phyloP scores from a whole-genome alignment of 1,284 basidiomycete species.

The Ganoderma leucocontextum region DNA sequence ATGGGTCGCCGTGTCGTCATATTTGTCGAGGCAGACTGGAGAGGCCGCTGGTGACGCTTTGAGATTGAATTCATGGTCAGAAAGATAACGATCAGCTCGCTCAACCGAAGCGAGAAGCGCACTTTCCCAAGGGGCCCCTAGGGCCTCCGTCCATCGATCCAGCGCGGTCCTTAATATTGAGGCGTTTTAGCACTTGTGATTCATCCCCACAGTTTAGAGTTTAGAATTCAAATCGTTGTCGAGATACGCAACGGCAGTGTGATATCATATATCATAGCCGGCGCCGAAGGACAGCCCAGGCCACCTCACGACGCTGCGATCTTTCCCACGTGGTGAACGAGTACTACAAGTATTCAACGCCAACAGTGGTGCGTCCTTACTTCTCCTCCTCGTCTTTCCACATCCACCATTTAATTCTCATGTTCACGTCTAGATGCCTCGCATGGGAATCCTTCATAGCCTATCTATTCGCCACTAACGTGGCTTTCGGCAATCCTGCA shows the following conservation, averaged over 20 bases:
- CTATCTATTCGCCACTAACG: not conserved
- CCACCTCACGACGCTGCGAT: not conserved
- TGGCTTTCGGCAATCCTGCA: not conserved
- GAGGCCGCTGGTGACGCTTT: not conserved
- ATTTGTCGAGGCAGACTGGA: not conserved
- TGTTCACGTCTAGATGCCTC: not conserved
- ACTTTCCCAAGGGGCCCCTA: too few species aligned
- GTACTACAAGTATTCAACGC: not conserved
- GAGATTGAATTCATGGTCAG: not conserved
- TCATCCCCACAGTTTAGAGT: not conserved
- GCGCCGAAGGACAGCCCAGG: not conserved
- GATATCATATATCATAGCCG: not conserved
- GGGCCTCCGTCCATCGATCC: too few species aligned
- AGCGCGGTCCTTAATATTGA: conserved; percentile 20
- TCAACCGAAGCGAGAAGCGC: too few species aligned
- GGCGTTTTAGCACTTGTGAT: not conserved
- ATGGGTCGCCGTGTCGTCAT: conserved; percentile 8
- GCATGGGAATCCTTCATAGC: not conserved
- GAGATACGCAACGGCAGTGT: too few species aligned
- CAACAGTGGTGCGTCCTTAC: not conserved
- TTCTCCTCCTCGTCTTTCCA: not conserved
- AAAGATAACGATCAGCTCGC: not conserved
- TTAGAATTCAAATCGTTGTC: not conserved
- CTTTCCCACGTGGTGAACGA: not conserved
- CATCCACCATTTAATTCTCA: not conserved